Evolutionary conservation across 2,329 filamentous ascomycete genomes (phyloP), one percentile per base, ranked within the genome.

Genomic region (Cytospora leucostoma): DNA sequence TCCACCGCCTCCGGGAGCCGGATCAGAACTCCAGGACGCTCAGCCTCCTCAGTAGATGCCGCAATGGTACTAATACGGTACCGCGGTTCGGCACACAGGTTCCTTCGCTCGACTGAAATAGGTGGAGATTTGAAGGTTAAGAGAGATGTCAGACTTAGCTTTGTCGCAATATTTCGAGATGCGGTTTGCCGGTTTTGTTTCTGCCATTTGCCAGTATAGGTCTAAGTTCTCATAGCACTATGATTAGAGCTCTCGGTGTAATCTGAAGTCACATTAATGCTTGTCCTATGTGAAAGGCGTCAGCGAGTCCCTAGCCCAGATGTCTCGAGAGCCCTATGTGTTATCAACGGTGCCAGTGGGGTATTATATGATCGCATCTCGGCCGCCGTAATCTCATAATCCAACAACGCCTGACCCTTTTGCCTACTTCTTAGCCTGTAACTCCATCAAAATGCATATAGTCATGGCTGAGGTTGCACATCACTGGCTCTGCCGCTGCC

Each of bases 401-500:
- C 35, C 56, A 51, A 17, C 49, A 27, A 65, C 60, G 37, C 63
- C 63, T 47, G 21, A 15, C 2, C 19, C 8, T 34, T 52, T 58
- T 33, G n/a, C 15, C 53, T 49, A 15, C 32, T 49, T 52, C 21
- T 27, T 27, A 37, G 15, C 34, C 59, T 37, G 27, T 3, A 59
- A 66, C 62, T 59, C 65, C 65, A 27, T 53, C 7, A 27, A 38
- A 53, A 53, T 65, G 59, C 62, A 62, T 4, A 8, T n/a, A 32
- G 27, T 32, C n/a, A 15, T 51, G 44, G 32, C n/a, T 33, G 33
- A 17, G 19, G 44, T 19, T 35, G 7, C n/a, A 21, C 56, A 34
- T 32, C 19, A 17, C 12, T 38, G n/a, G 21, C 11, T 57, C 3
- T 69, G 67, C 58, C 70, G 71, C 64, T 69, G 67, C 61, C 69